Evolutionary conservation across 352 stramenopile species (phyloP), one percentile per base, ranked within the genome.

Genomic region (Phytophthora fragariaefolia): DNA sequence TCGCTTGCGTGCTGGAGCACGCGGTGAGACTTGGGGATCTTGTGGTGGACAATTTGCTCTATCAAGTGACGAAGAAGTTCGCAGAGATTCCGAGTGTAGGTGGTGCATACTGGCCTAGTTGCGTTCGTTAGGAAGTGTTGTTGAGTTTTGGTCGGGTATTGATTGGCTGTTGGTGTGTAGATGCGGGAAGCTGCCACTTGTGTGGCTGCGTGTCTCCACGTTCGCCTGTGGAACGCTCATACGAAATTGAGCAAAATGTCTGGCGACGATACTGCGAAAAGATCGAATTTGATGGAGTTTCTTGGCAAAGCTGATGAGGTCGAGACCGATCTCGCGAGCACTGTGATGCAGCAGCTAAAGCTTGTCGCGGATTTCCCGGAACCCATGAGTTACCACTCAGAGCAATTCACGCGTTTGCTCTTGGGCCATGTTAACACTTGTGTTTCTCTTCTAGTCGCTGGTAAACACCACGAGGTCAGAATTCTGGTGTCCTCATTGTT

Each of bases 21-120:
- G 53, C 71, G 24, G 70, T 87, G 20, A 71, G 68, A 15, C 63
- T 94, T 12, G 73, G 74, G 23, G 83, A 91, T 22, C 68, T 91
- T 30, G 83, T 92, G 49, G 22, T 89, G 22, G 85, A 92, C 47
- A 94, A 91, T 61, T 70, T 94, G 72, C 71, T 94, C 12, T 94
- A 94, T 34, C 85, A 94, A 71, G 74, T 92, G 12, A 72, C 83
- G 28, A 94, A 94, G 71, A 91, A 89, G 43, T 86, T 83, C 50
- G 62, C 71, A 0, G 83, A 91, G 24, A 78, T 88, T 8, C 74
- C 79, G 9, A 54, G 73, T 28, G 83, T 85, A 46, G 27, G 74
- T 63, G 15, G 4, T 30, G 28, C 9, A 12, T 1, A 58, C n/a
- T n/a, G n/a, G n/a, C n/a, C n/a, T n/a, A n/a, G n/a, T 49, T 27